A percentile compares a stretch with the other conserved stretches of the same genome.
Evolutionary conservation across 331 rosid species (phyloP).

Genomic region (Rhamnella rubrinervis): DNA sequence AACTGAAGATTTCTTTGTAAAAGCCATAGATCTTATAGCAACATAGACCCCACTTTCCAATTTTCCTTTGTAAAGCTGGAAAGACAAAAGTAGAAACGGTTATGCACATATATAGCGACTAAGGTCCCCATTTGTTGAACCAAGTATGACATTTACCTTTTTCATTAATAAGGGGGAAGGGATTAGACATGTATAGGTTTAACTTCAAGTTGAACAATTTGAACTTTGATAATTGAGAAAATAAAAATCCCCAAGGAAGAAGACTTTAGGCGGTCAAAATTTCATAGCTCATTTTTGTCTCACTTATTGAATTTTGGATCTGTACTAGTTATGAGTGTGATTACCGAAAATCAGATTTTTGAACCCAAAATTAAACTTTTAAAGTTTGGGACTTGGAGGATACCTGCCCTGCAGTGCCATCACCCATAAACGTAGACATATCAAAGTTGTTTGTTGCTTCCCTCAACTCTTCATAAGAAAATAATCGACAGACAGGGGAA

Average conservation of each 20-base stretch:
- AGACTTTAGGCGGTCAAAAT: not conserved
- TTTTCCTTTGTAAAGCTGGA: constrained; percentile 74
- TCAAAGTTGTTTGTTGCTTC: constrained; percentile 67
- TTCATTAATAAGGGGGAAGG: not conserved
- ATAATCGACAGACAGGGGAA: constrained; percentile 42
- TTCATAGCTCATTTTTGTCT: no score
- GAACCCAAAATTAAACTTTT: constrained; percentile 5
- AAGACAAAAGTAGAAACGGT: constrained; percentile 18
- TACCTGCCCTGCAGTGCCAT: constrained; percentile 93
- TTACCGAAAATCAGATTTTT: not conserved
- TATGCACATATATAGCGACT: not conserved
- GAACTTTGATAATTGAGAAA: no score
- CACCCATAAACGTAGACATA: constrained; percentile 61
- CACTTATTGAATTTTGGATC: not conserved
- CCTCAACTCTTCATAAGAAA: constrained; percentile 68
- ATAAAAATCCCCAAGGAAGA: no score
- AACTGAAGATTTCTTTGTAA: constrained; percentile 60
- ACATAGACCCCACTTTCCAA: constrained; percentile 62
- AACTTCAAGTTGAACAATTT: not conserved
- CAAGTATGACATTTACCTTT: not conserved
- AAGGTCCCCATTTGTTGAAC: not conserved
- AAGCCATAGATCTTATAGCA: constrained; percentile 48
- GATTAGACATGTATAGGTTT: not conserved
- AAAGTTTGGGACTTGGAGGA: constrained; percentile 15
- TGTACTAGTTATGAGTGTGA: not conserved